Evolutionary conservation across 164 flowering plant species (phyloP), one percentile per base, ranked within the genome.

Genomic region (Platanus orientalis): DNA sequence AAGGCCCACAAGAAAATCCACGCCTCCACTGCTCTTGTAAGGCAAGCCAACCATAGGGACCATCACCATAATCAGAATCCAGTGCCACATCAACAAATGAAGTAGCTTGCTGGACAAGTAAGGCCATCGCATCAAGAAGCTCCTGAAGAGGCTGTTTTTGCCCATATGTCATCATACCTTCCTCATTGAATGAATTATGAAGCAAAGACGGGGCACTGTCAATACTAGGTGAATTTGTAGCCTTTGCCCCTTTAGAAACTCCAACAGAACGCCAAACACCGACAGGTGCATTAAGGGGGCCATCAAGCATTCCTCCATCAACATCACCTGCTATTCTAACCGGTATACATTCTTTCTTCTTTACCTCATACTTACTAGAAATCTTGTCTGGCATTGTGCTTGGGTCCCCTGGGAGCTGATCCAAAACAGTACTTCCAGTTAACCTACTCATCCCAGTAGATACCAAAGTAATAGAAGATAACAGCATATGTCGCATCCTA

Each of bases 221-320:
- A 71, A 85, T 66, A 70, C 65, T 78, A 20, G 81, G 72, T 45
- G 84, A 75, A 69, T 58, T 77, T 68, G 74, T 39, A 53, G 84
- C 67, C 75, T 87, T 95, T 51, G 79, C 47, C 53, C 81, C 84
- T 81, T 85, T 91, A 58, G 97, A 69, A 70, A 73, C 80, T 67
- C 90, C 95, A 71, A 91, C 97, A 67, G 97, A 67, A 58, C 99
- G 93, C 99, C 99, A 95, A 71, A 95, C 97, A 60, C 97, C 95
- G 67, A 89, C 87, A 60, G 96, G 88, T 36, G 96, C 80, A 81
- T 74, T 84, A 39, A 81, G 74, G 25, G 82, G 71, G 27, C 92
- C 89, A 74, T 95, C 96, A 54, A 80, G 80, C 67, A 84, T 48
- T 64, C 89, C 90, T 36, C 81, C 80, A 62, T 88, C 96, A 64